phyloP scores from a whole-genome alignment of 306 rosid genomes.

The Gleditsia sinensis region DNA sequence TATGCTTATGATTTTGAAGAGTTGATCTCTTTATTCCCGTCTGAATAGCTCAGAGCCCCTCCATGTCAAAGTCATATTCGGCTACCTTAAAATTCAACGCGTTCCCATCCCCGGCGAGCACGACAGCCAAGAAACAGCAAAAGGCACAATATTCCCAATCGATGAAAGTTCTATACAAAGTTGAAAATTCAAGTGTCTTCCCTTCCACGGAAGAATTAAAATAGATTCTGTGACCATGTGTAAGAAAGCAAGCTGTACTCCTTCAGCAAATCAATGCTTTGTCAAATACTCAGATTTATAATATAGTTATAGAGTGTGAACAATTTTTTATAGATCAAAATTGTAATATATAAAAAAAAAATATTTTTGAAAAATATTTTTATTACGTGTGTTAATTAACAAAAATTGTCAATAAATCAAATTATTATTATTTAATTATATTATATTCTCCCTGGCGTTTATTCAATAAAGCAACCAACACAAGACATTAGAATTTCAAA shows the following conservation, averaged over 20 bases:
- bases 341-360: too few relatives aligned
- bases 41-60: not conserved
- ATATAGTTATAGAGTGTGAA: constrained; percentile 8
- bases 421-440: too few relatives aligned
- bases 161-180: not conserved
- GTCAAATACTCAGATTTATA: constrained; percentile 31
- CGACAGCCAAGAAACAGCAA: constrained; percentile 22
- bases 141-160: constrained; percentile 23
- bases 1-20: too few relatives aligned
- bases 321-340: too few relatives aligned
- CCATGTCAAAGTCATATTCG: not conserved
- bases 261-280: constrained; percentile 25
- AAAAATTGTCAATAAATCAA: too few relatives aligned
- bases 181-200: constrained; percentile 32
- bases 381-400: too few relatives aligned
- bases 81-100: not conserved
- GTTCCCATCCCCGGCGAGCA: not conserved
- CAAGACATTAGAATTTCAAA: not conserved
- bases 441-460: too few relatives aligned
- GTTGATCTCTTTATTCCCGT: too few relatives aligned
- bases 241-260: constrained; percentile 38
- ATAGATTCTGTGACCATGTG: not conserved
- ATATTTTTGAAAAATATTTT: too few relatives aligned
- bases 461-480: too few relatives aligned
- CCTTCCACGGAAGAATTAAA: constrained; percentile 33